These are phyloP conservation scores for Helianthus tuberosus DNA, from an alignment of 129 eudicot genomes.

Conservation along the genomic window DNA sequence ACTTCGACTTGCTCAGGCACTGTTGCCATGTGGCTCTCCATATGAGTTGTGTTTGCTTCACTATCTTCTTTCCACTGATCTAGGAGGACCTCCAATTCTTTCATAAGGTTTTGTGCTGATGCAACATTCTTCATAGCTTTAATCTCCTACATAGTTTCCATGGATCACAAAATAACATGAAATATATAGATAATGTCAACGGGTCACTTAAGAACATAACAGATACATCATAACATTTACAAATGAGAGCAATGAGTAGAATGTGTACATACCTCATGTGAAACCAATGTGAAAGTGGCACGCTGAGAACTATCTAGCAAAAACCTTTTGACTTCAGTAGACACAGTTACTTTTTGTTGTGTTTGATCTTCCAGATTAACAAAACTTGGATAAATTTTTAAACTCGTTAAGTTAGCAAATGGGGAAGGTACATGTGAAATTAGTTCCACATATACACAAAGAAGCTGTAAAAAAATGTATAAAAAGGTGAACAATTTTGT, in stretches of 20 bases:
- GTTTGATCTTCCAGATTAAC: neutral
- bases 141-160: neutral
- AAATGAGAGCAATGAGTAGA: too few species aligned
- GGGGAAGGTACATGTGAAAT: too few species aligned
- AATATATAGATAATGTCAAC: neutral
- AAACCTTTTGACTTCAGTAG: neutral
- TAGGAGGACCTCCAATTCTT: neutral
- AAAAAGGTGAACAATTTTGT: too few species aligned
- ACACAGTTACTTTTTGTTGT: neutral
- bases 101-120: neutral
- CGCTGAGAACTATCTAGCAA: constrained; percentile 1
- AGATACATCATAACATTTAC: too few species aligned
- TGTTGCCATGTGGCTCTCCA: constrained; percentile 10
- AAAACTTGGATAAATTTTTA: neutral
- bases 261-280: neutral
- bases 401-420: neutral
- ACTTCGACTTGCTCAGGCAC: too few species aligned
- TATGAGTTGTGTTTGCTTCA: neutral
- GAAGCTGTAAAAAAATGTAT: too few species aligned
- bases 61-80: neutral
- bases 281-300: constrained; percentile 4
- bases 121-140: neutral
- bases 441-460: too few species aligned
- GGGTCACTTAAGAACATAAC: too few species aligned
- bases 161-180: neutral